Percentiles rank a stretch among this genome's conserved stretches.
Evolutionary conservation across 176 grass and related monocot species (phyloP).

Genomic region (Poa annua): DNA sequence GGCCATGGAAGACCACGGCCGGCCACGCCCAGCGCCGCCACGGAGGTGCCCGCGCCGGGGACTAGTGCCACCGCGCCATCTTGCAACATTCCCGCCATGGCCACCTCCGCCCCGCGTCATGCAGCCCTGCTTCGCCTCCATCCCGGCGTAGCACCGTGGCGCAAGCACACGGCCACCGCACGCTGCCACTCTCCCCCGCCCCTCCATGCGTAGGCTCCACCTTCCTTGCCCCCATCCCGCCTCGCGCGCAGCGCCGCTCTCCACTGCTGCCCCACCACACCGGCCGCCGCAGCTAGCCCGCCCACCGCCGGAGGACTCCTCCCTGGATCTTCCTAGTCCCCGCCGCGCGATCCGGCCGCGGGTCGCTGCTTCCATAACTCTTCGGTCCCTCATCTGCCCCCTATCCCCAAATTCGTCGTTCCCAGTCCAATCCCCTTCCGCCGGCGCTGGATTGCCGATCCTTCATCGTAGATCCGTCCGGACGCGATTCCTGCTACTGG

Average conservation of each 20-base stretch:
- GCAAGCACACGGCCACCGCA: too few species aligned
- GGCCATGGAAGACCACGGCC: too few species aligned
- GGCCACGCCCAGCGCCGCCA: too few species aligned
- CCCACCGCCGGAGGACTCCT: neutral
- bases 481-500: constrained; percentile 5
- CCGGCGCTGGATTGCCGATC: neutral
- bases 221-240: neutral
- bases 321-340: neutral
- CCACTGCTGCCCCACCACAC: neutral
- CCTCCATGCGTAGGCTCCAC: too few species aligned
- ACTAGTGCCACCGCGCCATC: too few species aligned
- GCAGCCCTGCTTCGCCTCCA: too few species aligned
- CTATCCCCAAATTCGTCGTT: constrained; percentile 12
- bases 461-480: constrained; percentile 9
- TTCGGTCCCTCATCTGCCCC: neutral
- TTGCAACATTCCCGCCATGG: too few species aligned
- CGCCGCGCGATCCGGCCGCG: neutral
- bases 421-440: neutral
- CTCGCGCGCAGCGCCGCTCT: neutral
- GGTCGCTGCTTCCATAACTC: neutral
- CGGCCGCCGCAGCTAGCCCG: neutral
- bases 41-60: too few species aligned
- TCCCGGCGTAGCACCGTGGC: too few species aligned
- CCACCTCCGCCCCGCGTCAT: too few species aligned
- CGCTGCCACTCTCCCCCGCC: too few species aligned